Conservation (phyloP, 306 rosid species). For the Medicago ruthenica region DNA sequence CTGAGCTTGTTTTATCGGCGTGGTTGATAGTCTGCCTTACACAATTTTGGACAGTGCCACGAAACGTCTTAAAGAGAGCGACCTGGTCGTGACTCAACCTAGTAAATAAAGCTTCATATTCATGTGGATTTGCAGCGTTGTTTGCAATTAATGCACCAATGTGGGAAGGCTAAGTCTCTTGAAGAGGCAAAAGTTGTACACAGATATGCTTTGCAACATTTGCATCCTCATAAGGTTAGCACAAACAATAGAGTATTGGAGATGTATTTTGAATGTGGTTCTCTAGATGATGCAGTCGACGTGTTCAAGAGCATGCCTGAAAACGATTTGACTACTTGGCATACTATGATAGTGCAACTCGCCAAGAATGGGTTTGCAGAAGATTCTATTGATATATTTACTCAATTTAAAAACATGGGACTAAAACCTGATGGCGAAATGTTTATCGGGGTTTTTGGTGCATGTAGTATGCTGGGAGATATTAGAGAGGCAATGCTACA, state of each 20-base stretch:
- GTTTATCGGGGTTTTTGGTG: constrained; percentile 69
- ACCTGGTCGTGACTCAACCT: too few species aligned
- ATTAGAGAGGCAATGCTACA: constrained; percentile 70
- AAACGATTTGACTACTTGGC: constrained; percentile 22
- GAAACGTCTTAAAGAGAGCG: too few species aligned
- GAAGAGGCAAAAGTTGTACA: constrained; percentile 74
- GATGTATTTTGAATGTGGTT: constrained; percentile 83
- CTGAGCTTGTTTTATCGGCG: too few species aligned
- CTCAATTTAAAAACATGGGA: constrained; percentile 66
- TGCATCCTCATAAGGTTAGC: constrained; percentile 60
- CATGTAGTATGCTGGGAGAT: constrained; percentile 70
- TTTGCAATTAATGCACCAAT: constrained; percentile 39
- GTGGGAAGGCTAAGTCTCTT: constrained; percentile 65
- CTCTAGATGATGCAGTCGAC: constrained; percentile 63
- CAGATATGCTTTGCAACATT: constrained; percentile 46
- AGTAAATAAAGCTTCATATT: constrained; percentile 25
- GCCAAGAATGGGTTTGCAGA: constrained; percentile 26
- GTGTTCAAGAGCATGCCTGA: constrained; percentile 60
- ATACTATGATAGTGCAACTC: constrained; percentile 15
- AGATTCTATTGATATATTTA: constrained; percentile 46
- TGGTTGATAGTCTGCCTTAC: too few species aligned
- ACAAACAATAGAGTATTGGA: constrained; percentile 66
- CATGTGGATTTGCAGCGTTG: constrained; percentile 15
- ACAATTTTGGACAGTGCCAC: too few species aligned
- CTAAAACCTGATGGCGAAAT: constrained; percentile 72